phyloP scores from a whole-genome alignment of 768 basidiomycete genomes.

The Lentinula sp. region DNA sequence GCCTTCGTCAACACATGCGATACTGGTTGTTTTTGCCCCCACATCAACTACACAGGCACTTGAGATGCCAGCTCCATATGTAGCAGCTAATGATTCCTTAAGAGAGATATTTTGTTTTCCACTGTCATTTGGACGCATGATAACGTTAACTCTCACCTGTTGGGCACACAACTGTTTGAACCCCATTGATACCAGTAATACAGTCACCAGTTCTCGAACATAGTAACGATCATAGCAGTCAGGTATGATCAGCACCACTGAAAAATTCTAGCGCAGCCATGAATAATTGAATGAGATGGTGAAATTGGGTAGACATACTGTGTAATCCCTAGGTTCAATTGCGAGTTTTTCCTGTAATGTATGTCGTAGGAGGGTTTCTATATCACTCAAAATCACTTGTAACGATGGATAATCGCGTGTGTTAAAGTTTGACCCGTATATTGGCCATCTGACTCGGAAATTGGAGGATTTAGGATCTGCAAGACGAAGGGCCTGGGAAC shows the following conservation, averaged over 20 bases:
- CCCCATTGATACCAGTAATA: conserved; percentile 73
- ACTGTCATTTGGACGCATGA: background rate
- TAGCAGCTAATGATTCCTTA: conserved; percentile 88
- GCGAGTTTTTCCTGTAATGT: conserved; percentile 57
- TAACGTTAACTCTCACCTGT: conserved; percentile 48
- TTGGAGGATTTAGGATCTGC: conserved; percentile 62
- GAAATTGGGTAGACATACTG: conserved; percentile 34
- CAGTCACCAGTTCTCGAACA: conserved; percentile 67
- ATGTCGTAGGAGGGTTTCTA: conserved; percentile 60
- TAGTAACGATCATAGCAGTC: conserved; percentile 87
- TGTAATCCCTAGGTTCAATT: conserved; percentile 47
- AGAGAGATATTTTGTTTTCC: background rate
- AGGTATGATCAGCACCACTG: conserved; percentile 83
- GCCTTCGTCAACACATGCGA: conserved; percentile 95
- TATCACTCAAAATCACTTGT: conserved; percentile 69
- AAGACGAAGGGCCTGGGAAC: conserved; percentile 56
- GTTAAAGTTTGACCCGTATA: conserved; percentile 80
- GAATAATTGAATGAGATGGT: background rate
- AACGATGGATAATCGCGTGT: conserved; percentile 66
- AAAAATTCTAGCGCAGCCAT: conserved; percentile 58
- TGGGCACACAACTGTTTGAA: conserved; percentile 93
- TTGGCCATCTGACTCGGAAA: conserved; percentile 78
- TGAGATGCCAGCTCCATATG: conserved; percentile 92
- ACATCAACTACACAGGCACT: conserved; percentile 96
- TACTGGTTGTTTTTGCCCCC: conserved; percentile 75